Conservation (phyloP, 192 early-diverging fungal genomes). For the Backusella australiensis region DNA sequence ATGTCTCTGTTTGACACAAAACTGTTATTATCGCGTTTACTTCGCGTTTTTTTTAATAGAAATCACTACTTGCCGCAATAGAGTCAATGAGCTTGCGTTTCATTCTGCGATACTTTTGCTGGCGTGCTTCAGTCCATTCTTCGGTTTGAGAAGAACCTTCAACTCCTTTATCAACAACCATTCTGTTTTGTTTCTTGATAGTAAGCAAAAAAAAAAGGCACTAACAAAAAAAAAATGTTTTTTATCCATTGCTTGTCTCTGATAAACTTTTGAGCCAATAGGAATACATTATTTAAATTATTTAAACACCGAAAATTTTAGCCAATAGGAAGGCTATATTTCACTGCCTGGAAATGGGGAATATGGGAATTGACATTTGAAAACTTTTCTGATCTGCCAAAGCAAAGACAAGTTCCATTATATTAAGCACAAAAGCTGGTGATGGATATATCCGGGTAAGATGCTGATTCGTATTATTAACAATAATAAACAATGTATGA, state of each 20-base stretch:
- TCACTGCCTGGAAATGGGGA: no score
- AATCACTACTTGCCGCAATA: conserved; percentile 12
- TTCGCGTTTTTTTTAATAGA: neutral
- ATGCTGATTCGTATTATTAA: neutral
- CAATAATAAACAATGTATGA: neutral
- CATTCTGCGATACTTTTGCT: conserved; percentile 17
- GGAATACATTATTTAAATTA: no score
- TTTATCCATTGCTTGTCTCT: neutral
- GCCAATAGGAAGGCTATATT: no score
- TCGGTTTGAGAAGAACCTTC: neutral
- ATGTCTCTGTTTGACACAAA: conserved; percentile 11
- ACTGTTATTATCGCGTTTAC: neutral
- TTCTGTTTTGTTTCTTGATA: neutral
- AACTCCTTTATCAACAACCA: neutral
- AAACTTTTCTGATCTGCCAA: no score
- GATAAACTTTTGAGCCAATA: no score
- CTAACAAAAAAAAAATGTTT: neutral
- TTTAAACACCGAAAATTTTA: no score
- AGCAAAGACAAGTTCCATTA: no score
- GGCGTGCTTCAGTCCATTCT: conserved; percentile 18
- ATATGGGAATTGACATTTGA: no score
- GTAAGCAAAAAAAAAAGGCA: neutral
- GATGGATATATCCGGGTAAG: no score
- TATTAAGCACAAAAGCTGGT: no score
- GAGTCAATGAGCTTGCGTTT: conserved; percentile 24